Conservation (phyloP, 345 rosid species). For the Raphanus raphanistrum region DNA sequence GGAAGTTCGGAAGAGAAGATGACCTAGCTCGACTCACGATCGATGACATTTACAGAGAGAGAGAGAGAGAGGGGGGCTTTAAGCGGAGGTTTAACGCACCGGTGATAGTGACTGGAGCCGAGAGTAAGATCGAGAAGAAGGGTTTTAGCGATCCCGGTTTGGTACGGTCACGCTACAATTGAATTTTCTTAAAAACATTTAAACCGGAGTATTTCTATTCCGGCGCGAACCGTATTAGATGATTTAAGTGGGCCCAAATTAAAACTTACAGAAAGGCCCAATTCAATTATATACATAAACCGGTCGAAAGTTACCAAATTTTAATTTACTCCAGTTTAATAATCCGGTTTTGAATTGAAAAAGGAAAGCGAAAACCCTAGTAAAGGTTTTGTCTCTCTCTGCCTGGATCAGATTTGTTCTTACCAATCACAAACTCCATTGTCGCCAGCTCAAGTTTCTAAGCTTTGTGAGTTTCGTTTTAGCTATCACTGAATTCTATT, state of each 20-base stretch:
- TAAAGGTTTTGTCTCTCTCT: background rate
- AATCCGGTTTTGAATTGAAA: background rate
- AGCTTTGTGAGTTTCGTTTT: conserved; percentile 24
- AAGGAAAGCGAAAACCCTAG: conserved; percentile 36
- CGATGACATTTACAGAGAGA: conserved; percentile 48
- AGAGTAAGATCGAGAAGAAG: background rate
- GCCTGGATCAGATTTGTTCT: conserved; percentile 16
- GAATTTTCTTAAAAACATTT: background rate
- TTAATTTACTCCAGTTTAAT: background rate
- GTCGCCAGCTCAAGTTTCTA: conserved; percentile 14
- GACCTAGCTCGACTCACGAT: conserved; percentile 52
- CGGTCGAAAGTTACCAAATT: background rate
- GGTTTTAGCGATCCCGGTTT: conserved; percentile 35
- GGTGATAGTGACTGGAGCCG: conserved; percentile 4
- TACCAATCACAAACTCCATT: conserved; percentile 14
- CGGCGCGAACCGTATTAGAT: background rate
- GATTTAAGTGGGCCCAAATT: conserved; percentile 18
- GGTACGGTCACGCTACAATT: background rate
- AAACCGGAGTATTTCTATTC: conserved; percentile 6
- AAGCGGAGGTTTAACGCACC: conserved; percentile 42
- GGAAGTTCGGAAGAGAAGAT: conserved; percentile 47
- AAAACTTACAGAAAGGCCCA: conserved; percentile 12
- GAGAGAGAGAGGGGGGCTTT: conserved; percentile 28
- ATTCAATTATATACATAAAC: background rate
- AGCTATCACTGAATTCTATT: background rate